Evolutionary conservation across 2,329 filamentous ascomycete genomes (phyloP), one percentile per base, ranked within the genome.

Genomic region (Aspergillus arachidicola): DNA sequence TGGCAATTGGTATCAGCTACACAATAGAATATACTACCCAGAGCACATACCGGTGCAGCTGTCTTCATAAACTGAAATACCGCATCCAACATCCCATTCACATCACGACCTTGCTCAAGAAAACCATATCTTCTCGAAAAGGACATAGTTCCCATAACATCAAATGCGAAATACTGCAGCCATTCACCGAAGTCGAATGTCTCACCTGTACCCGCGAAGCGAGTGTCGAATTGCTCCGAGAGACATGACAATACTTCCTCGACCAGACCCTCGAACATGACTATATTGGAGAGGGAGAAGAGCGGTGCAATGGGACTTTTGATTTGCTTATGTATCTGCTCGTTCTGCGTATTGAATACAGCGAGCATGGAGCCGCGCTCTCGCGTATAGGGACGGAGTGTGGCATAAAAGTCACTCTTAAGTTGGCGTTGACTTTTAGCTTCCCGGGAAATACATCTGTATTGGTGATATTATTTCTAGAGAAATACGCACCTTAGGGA

Each of bases 121-220:
- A 74, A 75, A 1, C 73, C 72, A 58, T 72, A 72, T 10, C 69
- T 60, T 53, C 70, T 69, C 0, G 73, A 74, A 41, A 76, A 76
- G 0, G 70, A 74, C 60, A 76, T 50, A 3, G 67, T 69, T 0
- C 72, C 69, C 66, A 79, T 75, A 0, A 75, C 71, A 51, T 79
- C 76, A 38, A 75, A 78, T 2, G 76, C 72, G 60, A 74, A 78
- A 32, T 62, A 73, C 50, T 78, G 71, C 38, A 77, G 51, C 70
- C 73, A 78, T 3, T 71, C 34, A 0, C 60, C 71, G 3, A 77
- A 57, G 41, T 73, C 69, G 48, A 70, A 69, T 0, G 41, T 21
- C 41, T 56, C 11, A 14, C 21, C 45, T 11, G 28, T 41, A 9
- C 53, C 41, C 46, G 32, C 51, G 45, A 58, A 67, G 14, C 69